Base-by-base conservation (phyloP, 345 rosid genomes). In the Boechera retrofracta region DNA sequence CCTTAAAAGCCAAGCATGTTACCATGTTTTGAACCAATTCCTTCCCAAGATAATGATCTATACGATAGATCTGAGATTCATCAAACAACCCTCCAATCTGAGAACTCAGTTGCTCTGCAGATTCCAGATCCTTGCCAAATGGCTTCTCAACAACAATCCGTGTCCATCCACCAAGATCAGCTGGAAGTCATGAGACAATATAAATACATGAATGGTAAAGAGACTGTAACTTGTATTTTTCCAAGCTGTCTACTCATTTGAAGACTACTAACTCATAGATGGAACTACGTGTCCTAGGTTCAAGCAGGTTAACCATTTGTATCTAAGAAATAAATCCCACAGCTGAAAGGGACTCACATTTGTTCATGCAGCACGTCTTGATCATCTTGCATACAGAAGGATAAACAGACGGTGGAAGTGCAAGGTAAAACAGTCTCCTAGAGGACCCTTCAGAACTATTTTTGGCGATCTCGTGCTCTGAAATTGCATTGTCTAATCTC, bases 61-160 rank as follows among this genome's bases (percentile, higher is more conserved):
- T 93, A 84, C 99, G 91, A 90, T 72, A 82, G 13, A 79, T 74
- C 62, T 73, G 82, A 6, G 66, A 62, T 73, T 73, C 74, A 2
- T 75, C 79, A 74, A 79, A 74, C 72, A 79, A 54, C 75, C 36
- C 74, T 45, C 82, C 82, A 61, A 77, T 77, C 72, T 77, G 81
- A 7, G 81, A 77, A 65, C 77, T 77, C 56, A 77, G 56, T 58
- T 77, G 81, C 68, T 77, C 81, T 3, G 77, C 77, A 62, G 78
- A 68, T 72, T 89, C 97, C 55, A 96, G 87, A 75, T 93, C 94
- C 72, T 94, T 88, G 47, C 98, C 98, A 80, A 96, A 96, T 28
- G 99, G 98, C 84, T 93, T 96, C 87, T 93, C 98, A 38, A 96
- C 99, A 80, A 96, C 91, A 82, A 96, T 97, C 81, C 97, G 86